phyloP scores from a whole-genome alignment of 2,329 filamentous ascomycete genomes.

The Ciborinia camelliae region DNA sequence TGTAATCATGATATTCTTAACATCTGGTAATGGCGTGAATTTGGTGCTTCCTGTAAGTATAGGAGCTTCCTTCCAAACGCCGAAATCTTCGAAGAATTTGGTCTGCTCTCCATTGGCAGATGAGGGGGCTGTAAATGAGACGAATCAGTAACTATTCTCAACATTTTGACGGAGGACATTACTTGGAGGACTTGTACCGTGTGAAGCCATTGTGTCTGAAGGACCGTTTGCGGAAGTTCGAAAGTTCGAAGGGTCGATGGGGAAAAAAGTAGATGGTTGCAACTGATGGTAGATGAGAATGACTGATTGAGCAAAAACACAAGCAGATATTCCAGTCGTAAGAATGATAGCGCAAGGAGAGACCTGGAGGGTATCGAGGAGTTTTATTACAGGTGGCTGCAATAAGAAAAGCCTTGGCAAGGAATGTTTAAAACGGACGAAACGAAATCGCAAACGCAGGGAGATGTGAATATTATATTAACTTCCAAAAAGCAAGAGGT shows the following conservation, averaged over 20 bases:
- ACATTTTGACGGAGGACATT: neutral
- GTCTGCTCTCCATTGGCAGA: slow-evolving; percentile 23
- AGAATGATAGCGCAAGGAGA: slow-evolving; percentile 11
- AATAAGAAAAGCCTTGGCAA: slow-evolving; percentile 1
- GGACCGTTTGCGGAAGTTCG: neutral
- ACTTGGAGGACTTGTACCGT: slow-evolving; percentile 19
- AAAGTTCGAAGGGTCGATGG: slow-evolving; percentile 2
- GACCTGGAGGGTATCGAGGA: neutral
- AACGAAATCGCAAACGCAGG: slow-evolving; percentile 9
- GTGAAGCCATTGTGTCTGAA: slow-evolving; percentile 21
- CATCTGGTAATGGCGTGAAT: slow-evolving; percentile 64
- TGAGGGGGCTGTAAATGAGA: slow-evolving; percentile 20
- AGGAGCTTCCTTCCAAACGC: slow-evolving; percentile 69
- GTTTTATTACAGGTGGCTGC: slow-evolving; percentile 10
- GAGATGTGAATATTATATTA: slow-evolving; percentile 11
- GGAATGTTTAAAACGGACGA: slow-evolving; percentile 9
- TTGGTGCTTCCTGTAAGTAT: slow-evolving; percentile 66
- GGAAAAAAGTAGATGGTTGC: neutral
- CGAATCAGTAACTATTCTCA: neutral
- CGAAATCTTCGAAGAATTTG: slow-evolving; percentile 54
- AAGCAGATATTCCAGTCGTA: neutral
- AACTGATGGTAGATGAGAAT: too few relatives aligned
- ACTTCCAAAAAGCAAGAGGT: slow-evolving; percentile 4
- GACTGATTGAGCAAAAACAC: neutral
- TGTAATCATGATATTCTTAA: slow-evolving; percentile 79